Evolutionary conservation across 108 stramenopile species (phyloP).

Genomic region (Stephanodiscus triporus): DNA sequence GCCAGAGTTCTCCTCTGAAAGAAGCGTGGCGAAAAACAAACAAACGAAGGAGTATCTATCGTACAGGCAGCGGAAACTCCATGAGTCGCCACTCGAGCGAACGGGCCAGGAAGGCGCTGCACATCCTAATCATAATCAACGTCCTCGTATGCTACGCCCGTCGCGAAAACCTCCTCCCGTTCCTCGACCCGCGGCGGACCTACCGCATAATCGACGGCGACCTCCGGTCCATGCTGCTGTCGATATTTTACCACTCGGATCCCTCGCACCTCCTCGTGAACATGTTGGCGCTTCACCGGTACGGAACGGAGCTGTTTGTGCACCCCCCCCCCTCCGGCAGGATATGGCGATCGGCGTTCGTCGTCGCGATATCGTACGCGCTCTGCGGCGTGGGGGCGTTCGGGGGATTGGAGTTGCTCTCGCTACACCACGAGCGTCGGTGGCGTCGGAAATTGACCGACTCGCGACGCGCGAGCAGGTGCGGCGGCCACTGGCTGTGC

Average conservation of each 20-base stretch:
- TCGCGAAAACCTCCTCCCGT: conserved; percentile 30
- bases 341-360: conserved; percentile 20
- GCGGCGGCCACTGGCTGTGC: conserved; percentile 35
- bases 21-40: too few relatives aligned
- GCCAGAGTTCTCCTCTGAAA: too few relatives aligned
- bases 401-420: conserved; percentile 25
- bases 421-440: conserved; percentile 36
- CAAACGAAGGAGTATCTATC: too few relatives aligned
- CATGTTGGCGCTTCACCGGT: conserved; percentile 38
- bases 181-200: conserved; percentile 21
- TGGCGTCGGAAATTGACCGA: conserved; percentile 18
- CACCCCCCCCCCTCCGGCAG: conserved; percentile 27
- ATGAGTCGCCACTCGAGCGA: conserved; percentile 25
- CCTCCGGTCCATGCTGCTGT: conserved; percentile 34
- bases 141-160: conserved; percentile 23
- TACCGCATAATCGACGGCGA: conserved; percentile 45
- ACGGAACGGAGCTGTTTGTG: conserved; percentile 36
- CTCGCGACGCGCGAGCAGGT: conserved; percentile 25
- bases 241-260: conserved; percentile 46
- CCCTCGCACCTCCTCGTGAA: conserved; percentile 34
- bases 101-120: conserved; percentile 27
- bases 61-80: too few relatives aligned
- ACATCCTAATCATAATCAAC: conserved; percentile 34
- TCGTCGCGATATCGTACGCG: conserved; percentile 22
- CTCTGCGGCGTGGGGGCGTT: conserved; percentile 37